These are phyloP conservation scores for Aureobasidium mangrovei DNA, from an alignment of 2,329 filamentous ascomycete genomes.

Conservation along the genomic window DNA sequence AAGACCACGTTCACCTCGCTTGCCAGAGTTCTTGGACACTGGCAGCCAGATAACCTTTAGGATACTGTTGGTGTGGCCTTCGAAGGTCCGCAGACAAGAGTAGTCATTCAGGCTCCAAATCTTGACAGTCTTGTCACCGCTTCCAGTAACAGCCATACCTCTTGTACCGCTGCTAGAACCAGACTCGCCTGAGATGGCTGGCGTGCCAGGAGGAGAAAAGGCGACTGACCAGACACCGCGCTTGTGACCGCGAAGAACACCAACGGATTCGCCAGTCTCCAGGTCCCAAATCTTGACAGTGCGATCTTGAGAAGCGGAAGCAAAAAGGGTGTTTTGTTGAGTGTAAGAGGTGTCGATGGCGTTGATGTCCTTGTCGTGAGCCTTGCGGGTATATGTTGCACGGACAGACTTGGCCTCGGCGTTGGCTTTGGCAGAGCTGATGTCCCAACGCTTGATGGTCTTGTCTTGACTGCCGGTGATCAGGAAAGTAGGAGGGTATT, in stretches of 20 bases:
- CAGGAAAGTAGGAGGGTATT: conserved; percentile 72
- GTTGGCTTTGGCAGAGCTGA: conserved; percentile 45
- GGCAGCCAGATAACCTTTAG: conserved; percentile 87
- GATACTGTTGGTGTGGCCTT: conserved; percentile 92
- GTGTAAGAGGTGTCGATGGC: conserved; percentile 66
- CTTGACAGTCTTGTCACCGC: conserved; percentile 92
- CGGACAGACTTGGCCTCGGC: conserved; percentile 42
- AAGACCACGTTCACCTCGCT: conserved; percentile 45
- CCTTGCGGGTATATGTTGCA: conserved; percentile 81
- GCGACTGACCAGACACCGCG: conserved; percentile 93
- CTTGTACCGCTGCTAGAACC: conserved; percentile 55
- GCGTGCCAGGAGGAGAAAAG: conserved; percentile 73
- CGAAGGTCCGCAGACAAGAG: conserved; percentile 84
- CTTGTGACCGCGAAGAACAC: conserved; percentile 84
- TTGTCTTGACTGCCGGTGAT: conserved; percentile 92
- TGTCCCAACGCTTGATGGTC: conserved; percentile 91
- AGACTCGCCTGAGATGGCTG: conserved; percentile 61
- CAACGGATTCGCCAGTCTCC: conserved; percentile 80
- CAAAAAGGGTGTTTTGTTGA: conserved; percentile 67
- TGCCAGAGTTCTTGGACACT: conserved; percentile 31
- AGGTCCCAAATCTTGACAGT: conserved; percentile 95
- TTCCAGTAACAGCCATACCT: conserved; percentile 79
- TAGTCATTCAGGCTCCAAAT: conserved; percentile 92
- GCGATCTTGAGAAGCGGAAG: conserved; percentile 91
- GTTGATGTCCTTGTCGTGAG: conserved; percentile 98